Evolutionary conservation across 805 yeast species (phyloP), one percentile per base, ranked within the genome.

Genomic region (Ogataea zsoltii): DNA sequence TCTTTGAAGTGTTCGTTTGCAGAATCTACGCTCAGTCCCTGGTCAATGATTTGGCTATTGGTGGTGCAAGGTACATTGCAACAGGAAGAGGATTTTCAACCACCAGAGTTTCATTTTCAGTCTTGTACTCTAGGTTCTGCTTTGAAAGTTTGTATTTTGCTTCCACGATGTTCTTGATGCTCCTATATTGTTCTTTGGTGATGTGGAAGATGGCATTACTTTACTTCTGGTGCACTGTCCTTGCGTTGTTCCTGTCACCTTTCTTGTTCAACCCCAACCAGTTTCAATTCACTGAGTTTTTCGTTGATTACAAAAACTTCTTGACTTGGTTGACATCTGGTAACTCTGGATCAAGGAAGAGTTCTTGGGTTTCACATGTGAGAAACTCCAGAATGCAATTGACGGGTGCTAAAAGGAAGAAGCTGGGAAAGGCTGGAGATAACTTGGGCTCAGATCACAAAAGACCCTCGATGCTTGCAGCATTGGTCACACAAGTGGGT

Each of bases 61-160:
- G 95, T 41, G 94, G 92, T 51, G 95, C 95, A 3, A 74, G 81
- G 57, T 87, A 87, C 66, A 83, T 86, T 57, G 83, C 91, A 2
- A 87, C 94, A 1, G 94, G 94, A 13, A 74, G 95, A 66, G 90
- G 90, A 10, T 82, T 87, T 62, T 89, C 95, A 2, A 87, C 91
- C 3, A 72, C 81, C 1, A 74, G 96, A 60, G 73, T 78, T 37
- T 81, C 88, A 28, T 84, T 85, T 58, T 67, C 80, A n/a, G 64
- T 72, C 10, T 70, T 88, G 37, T 87, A 82, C 56, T 69, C 88
- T 9, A 73, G 90, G 50, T 87, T 84, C 65, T 82, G 89, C 3
- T 72, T 80, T 26, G 85, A 82, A 40, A 77, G 87, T 49, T 71
- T 83, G 35, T 82, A 84, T 57, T 80, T 79, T 68, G 91, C 89